Evolutionary conservation across 768 basidiomycete genomes (phyloP), one percentile per base, ranked within the genome.

Genomic region (Coprinellus aureogranulatus): DNA sequence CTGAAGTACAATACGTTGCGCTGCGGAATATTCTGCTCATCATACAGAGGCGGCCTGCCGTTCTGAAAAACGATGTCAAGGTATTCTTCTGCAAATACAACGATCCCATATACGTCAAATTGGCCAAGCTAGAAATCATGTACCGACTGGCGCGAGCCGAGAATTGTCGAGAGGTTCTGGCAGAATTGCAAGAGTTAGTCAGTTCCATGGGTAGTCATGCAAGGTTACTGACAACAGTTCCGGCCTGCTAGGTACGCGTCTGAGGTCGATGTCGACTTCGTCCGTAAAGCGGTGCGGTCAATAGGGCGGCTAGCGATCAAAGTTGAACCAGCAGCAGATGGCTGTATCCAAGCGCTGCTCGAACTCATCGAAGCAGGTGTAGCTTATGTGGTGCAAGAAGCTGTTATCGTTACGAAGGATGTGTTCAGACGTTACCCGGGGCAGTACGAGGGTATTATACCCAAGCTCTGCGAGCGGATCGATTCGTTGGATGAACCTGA

Each of bases 11-110:
- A 81, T 99, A 98, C 68, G 95, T 99, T 54, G 92, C 94, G 2
- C 77, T 99, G 28, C 87, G 97, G 53, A 99, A 99, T 67, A 98
- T 99, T 68, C 81, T 98, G 49, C 82, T 99, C 48, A 97, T 99
- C 69, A 95, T 99, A 61, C 97, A 98, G 75, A 85, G 96, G 48
- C 83, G 97, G 28, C 94, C 97, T 2, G 73, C 86, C 12, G 92
- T 99, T 30, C 77, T 99, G 41, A 91, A 91, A 73, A 97, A 97
- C 73, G 97, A 98, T 68, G 96, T 99, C 67, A 94, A 94, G 65
- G 95, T 98, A 14, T 98, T 99, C 76, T 99, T 99, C 75, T 98
- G 94, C 89, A 98, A 99, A 73, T 99, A 98, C 72, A 98, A 98
- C 70, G 97, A 98, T 66, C 97, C 97, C 2, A 97, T 98, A 63